Conservation (phyloP, 768 basidiomycete species). For the Termitomyces sp. region DNA sequence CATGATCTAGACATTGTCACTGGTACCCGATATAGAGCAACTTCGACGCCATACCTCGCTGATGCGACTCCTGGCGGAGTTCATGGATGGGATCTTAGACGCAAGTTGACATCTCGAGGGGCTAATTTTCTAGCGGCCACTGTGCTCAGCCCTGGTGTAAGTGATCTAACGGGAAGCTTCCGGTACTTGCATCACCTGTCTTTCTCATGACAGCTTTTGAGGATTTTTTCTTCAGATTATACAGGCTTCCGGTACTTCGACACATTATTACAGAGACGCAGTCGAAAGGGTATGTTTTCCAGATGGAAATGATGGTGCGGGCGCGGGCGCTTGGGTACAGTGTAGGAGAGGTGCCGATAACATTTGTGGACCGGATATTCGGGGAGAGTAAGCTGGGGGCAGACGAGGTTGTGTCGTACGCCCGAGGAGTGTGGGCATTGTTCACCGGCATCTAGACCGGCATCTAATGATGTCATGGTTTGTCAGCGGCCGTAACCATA, state of each 20-base stretch:
- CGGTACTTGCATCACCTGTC: constrained; percentile 39
- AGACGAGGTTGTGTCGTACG: constrained; percentile 84
- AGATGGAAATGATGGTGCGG: constrained; percentile 98
- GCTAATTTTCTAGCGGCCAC: constrained; percentile 91
- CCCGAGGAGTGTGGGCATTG: constrained; percentile 78
- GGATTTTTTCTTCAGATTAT: constrained; percentile 48
- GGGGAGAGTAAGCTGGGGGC: constrained; percentile 92
- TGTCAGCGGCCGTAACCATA: constrained; percentile 27
- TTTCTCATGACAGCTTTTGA: neutral
- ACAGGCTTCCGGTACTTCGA: constrained; percentile 69
- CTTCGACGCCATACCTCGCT: constrained; percentile 49
- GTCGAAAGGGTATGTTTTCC: constrained; percentile 92
- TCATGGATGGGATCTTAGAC: constrained; percentile 89
- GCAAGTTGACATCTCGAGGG: constrained; percentile 83
- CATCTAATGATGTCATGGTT: constrained; percentile 24
- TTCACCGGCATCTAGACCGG: constrained; percentile 61
- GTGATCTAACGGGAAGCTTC: constrained; percentile 89
- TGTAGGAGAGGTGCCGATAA: constrained; percentile 90
- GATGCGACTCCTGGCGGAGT: constrained; percentile 79
- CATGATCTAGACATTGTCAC: constrained; percentile 92
- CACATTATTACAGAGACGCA: constrained; percentile 83
- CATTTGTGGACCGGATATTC: constrained; percentile 91
- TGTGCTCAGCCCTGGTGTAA: constrained; percentile 79
- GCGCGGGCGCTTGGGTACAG: constrained; percentile 80
- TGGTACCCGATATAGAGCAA: constrained; percentile 80